Conservation (phyloP, 805 yeast species). For the Hanseniaspora clermontiae region DNA sequence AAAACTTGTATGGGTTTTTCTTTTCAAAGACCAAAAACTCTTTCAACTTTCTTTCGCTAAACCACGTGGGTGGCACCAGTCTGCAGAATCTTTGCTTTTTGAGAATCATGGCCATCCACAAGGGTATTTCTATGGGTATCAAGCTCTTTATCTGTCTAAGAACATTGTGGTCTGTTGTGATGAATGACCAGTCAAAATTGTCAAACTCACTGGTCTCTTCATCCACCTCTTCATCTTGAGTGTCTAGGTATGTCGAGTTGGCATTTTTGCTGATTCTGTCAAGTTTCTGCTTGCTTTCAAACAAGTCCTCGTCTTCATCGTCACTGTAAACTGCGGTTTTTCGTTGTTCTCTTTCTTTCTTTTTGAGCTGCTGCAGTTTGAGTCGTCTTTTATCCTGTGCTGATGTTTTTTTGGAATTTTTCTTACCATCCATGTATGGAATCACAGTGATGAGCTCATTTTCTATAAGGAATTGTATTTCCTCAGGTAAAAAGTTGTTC, state of each 20-base stretch:
- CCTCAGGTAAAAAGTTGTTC: constrained; percentile 56
- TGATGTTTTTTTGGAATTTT: constrained; percentile 9
- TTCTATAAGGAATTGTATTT: constrained; percentile 74
- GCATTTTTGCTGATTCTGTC: background rate
- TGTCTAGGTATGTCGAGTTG: background rate
- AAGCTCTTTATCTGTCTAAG: constrained; percentile 37
- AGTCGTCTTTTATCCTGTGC: constrained; percentile 1
- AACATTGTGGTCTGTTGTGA: constrained; percentile 29
- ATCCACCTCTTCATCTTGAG: background rate
- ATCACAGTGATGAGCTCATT: constrained; percentile 58
- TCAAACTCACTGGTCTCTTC: background rate
- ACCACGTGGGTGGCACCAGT: constrained; percentile 79
- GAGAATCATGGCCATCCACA: constrained; percentile 78
- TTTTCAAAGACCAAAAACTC: constrained; percentile 56
- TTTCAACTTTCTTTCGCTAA: constrained; percentile 42
- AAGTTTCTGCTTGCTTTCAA: background rate
- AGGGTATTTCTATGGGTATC: constrained; percentile 56
- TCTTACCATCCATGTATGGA: constrained; percentile 43
- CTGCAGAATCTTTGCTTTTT: constrained; percentile 79
- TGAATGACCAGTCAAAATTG: constrained; percentile 20
- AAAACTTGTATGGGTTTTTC: constrained; percentile 43
- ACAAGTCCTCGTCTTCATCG: constrained; percentile 3
- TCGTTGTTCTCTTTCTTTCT: background rate
- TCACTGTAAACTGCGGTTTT: constrained; percentile 9
- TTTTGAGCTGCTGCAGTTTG: background rate